Percentiles rank a stretch among this genome's conserved stretches.
Evolutionary conservation across 140 eudicot species (phyloP).

Genomic region (Anethum foeniculum): DNA sequence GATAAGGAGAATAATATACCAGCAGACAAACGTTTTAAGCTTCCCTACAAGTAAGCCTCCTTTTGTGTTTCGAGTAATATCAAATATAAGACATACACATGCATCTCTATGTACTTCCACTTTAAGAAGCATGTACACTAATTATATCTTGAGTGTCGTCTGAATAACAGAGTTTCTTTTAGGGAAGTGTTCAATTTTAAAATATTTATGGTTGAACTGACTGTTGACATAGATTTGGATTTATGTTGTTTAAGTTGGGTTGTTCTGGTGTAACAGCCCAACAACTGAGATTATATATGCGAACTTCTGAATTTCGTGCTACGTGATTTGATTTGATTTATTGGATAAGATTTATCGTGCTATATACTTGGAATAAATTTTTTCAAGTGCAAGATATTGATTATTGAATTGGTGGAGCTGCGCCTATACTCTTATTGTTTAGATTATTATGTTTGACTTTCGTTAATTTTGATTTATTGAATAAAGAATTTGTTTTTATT

Average conservation of each 20-base stretch:
- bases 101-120: neutral
- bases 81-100: neutral
- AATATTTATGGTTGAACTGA: neutral
- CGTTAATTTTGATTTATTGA: too few species aligned
- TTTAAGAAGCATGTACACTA: neutral
- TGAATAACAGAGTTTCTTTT: neutral
- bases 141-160: neutral
- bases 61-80: neutral
- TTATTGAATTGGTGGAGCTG: too few species aligned
- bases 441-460: too few species aligned
- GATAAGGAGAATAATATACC: constrained; percentile 88
- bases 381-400: too few species aligned
- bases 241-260: neutral
- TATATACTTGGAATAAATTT: too few species aligned
- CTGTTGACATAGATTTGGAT: neutral
- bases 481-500: too few species aligned
- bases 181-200: neutral
- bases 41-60: constrained; percentile 72
- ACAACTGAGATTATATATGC: too few species aligned
- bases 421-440: too few species aligned
- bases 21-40: constrained; percentile 77
- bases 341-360: too few species aligned
- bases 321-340: too few species aligned
- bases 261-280: neutral
- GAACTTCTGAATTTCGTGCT: too few species aligned